Base-by-base conservation (phyloP, 208 protist genomes). In the Crithidia fasciculata region DNA sequence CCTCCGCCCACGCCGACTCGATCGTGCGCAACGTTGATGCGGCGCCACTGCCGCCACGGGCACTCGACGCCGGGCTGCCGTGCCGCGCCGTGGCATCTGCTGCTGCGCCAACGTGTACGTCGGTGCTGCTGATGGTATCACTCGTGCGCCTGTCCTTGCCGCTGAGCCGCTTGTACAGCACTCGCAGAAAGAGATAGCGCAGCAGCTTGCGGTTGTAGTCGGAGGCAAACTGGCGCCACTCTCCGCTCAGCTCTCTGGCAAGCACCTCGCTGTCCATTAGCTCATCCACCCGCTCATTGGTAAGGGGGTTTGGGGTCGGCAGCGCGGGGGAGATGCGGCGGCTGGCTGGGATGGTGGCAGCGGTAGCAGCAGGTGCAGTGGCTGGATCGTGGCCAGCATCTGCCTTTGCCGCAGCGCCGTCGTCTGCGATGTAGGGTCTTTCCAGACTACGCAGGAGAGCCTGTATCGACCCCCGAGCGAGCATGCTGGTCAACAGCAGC, bases 401-500 rank as follows among this genome's bases (percentile, higher is more conserved):
- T 8, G 45, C 45, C 45, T 28, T 28, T 28, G 28, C 28, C 28
- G 28, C 28, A 28, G 28, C 28, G 28, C 28, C 28, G 28, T 28
- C 28, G 28, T 28, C 28, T 28, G 28, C 28, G 28, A 39, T 28
- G 47, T 54, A 65, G 9, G 55, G 15, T 19, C 44, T 65, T 15
- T 70, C 67, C 8, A 69, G 56, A 8, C 56, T 50, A 13, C 53
- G 52, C 62, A 80, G 63, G 10, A 80, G 68, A 16, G 74, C 45
- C 15, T n/a, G 58, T 61, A 60, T 74, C 16, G 74, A 44, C 18
- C 69, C 54, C 12, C 68, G 67, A 5, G 68, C 74, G 12, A 80
- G 68, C 74, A 80, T 80, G 19, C 54, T 71, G 6, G 74, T 80
- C n/a, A 80, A 36, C 16, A 80, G 74, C 39, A 80, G 52, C 19